Base-by-base conservation (phyloP, 495 filamentous ascomycete genomes). In the Xylaria telfairii region DNA sequence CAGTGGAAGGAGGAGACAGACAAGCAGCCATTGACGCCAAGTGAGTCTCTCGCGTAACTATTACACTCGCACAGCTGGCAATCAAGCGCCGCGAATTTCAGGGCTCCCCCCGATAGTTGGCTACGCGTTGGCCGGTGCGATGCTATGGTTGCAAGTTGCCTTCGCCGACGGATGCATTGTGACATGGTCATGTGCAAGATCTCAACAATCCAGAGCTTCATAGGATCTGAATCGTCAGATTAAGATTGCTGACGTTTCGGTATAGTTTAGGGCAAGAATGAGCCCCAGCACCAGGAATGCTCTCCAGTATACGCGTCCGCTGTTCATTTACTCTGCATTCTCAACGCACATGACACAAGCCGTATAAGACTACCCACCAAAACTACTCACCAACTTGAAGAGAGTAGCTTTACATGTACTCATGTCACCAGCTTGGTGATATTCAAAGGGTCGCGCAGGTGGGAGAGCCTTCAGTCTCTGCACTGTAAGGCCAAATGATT, bases 381-480 rank as follows among this genome's bases (percentile, higher is more conserved):
- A 54, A n/a, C 54, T 64, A 32, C 17, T 19, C 34, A 54, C 28
- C 12, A 28, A 41, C 28, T 49, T 41, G 61, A 53, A 57, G 41
- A 37, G 19, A 30, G 19, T 65, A 66, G 65, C 68, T 66, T 46
- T 65, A 65, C 67, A 73, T 72, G 44, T 26, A 41, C 73, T 70
- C 61, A 67, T 56, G 69, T 65, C 56, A 21, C 19, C 30, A 2
- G 7, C 53, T 32, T 56, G 0, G 34, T 19, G 8, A 9, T 19
- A n/a, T 34, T 4, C 19, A 32, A n/a, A n/a, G 53, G 4, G 28
- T 28, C 53, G 13, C 53, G 53, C 32, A 12, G 64, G 72, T 60
- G 54, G 69, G 57, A 28, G 60, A 72, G 72, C 71, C 37, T 70
- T 76, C 70, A 74, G 74, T 17, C 47, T 32, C 34, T 32, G 57